A percentile compares a stretch with the other conserved stretches of the same genome.
These are phyloP conservation scores for Leccinum obscurum DNA, from an alignment of 768 basidiomycete species.

Conservation along the genomic window DNA sequence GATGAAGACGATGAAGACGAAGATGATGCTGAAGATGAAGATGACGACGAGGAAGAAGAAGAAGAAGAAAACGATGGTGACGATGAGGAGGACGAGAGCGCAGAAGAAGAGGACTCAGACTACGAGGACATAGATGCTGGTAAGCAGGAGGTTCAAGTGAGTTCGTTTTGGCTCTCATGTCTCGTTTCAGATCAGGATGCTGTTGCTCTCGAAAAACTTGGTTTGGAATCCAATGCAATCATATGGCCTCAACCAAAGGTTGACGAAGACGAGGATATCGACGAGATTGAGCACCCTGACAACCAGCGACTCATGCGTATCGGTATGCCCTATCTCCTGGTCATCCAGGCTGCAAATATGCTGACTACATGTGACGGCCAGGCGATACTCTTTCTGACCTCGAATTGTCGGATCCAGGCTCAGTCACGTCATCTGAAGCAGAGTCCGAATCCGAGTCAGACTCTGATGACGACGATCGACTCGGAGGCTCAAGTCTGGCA, in stretches of 20 bases:
- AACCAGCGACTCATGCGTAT: constrained; percentile 77
- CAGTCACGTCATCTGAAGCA: constrained; percentile 51
- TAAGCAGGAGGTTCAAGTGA: constrained; percentile 35
- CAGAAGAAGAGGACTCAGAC: constrained; percentile 52
- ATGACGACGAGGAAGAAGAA: constrained; percentile 24
- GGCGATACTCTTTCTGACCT: constrained; percentile 68
- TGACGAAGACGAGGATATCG: constrained; percentile 62
- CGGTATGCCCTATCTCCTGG: constrained; percentile 41
- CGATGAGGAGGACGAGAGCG: constrained; percentile 33
- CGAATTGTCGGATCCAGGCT: constrained; percentile 58
- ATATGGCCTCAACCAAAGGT: constrained; percentile 74
- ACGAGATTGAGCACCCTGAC: constrained; percentile 60
- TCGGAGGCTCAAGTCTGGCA: constrained; percentile 35
- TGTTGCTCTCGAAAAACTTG: constrained; percentile 48
- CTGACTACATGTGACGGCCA: constrained; percentile 6
- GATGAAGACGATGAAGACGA: constrained; percentile 34
- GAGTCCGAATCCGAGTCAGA: constrained; percentile 44
- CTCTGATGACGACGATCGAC: constrained; percentile 41
- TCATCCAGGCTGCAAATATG: not conserved
- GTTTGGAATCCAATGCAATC: constrained; percentile 72
- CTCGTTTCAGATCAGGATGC: constrained; percentile 47
- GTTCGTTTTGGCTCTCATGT: not conserved
- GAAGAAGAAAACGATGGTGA: constrained; percentile 7
- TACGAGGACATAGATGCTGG: constrained; percentile 67
- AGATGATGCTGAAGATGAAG: constrained; percentile 27